Evolutionary conservation across 2,329 filamentous ascomycete species (phyloP).

Genomic region (Fusarium anguioides): DNA sequence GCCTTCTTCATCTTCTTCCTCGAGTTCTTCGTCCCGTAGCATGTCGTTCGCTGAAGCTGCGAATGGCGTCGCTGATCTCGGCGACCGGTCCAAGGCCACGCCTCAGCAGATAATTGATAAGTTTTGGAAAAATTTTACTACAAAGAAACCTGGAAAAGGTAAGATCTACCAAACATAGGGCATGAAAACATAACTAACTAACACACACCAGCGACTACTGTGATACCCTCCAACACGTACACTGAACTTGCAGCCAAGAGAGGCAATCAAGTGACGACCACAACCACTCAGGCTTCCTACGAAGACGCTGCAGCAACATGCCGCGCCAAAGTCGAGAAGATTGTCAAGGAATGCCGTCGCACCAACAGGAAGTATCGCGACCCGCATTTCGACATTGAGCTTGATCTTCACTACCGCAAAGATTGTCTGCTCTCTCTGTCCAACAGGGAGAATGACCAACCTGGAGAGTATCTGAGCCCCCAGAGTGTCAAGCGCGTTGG

Average conservation of each 20-base stretch:
- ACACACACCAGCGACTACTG: slow-evolving; percentile 65
- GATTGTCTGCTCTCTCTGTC: slow-evolving; percentile 62
- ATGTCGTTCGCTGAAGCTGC: slow-evolving; percentile 5
- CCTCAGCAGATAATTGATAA: slow-evolving; percentile 77
- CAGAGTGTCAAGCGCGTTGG: slow-evolving; percentile 73
- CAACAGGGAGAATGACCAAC: slow-evolving; percentile 46
- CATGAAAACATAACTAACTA: neutral
- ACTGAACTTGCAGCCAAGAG: slow-evolving; percentile 69
- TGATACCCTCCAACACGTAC: slow-evolving; percentile 76
- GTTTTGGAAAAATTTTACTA: slow-evolving; percentile 79
- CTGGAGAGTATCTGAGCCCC: slow-evolving; percentile 53
- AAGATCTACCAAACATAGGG: neutral
- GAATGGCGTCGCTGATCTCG: slow-evolving; percentile 9
- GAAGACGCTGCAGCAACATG: slow-evolving; percentile 78
- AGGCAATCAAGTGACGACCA: slow-evolving; percentile 64
- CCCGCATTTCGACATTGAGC: slow-evolving; percentile 86
- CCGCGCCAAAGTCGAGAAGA: slow-evolving; percentile 70
- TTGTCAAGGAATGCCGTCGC: slow-evolving; percentile 73
- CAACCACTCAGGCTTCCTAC: slow-evolving; percentile 74
- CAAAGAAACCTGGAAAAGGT: slow-evolving; percentile 77
- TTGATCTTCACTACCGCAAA: slow-evolving; percentile 68
- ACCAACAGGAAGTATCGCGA: slow-evolving; percentile 89
- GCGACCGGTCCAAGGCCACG: slow-evolving; percentile 57
- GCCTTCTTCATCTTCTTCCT: slow-evolving; percentile 19
- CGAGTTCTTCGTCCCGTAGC: slow-evolving; percentile 18